Base-by-base conservation (phyloP, 1,284 basidiomycete genomes). In the Cutaneotrichosporon sp. region DNA sequence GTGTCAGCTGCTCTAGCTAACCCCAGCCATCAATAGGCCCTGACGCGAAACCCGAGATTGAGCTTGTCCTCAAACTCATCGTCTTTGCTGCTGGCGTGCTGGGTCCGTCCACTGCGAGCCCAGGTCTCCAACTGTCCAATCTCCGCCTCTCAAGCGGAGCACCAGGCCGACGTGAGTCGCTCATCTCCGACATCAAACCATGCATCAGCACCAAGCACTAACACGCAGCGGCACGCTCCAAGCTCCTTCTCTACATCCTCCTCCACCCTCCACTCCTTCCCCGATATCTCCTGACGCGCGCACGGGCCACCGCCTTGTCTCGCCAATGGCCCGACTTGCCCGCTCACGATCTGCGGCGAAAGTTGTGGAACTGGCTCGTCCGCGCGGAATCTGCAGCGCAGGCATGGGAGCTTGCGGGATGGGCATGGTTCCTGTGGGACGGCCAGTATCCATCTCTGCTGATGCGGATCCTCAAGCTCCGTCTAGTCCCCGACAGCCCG, bases 71-170 rank as follows among this genome's bases (percentile, higher is more conserved):
- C 44, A 85, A 87, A 67, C 74, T 92, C 0, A 77, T 81, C 2
- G 78, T 97, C 8, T 92, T 93, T 76, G 88, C 87, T 64, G 80
- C 89, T 61, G 91, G 89, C 5, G 78, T 94, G n/a, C 89, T 86
- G 83, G 81, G 87, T 58, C 79, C 90, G 60, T 89, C 47, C 3
- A 84, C 89, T 16, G 91, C 87, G 45, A 49, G 45, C 16, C 97
- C 97, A 64, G 94, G 94, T 32, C 87, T 91, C 11, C 86, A 84
- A 67, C 79, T 98, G 5, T 93, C 97, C 73, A 92, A 91, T 57
- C 79, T 98, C 29, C 73, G 75, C 24, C 75, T 78, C 5, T 56
- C 56, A 8, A 45, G 41, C 16, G 32, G 32, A 2, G n/a, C 17
- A 11, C 17, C 48, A 6, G 51, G 46, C 17, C 19, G 42, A 42